These are phyloP conservation scores for Allantophomopsis lycopodina DNA, from an alignment of 2,329 filamentous ascomycete genomes.

Conservation along the genomic window DNA sequence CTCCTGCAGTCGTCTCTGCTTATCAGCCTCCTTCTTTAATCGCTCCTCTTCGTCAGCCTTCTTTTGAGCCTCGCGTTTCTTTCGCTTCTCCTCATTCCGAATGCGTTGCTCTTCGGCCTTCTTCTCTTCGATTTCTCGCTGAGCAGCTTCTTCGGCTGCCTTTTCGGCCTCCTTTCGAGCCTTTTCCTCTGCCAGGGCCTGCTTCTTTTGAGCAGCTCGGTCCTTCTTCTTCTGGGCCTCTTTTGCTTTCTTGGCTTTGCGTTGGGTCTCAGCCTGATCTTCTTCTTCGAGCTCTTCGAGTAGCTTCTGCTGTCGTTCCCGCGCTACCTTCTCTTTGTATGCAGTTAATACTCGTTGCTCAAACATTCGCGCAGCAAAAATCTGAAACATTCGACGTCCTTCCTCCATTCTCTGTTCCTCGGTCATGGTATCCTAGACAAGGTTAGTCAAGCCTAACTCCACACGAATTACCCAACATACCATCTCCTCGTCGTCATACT, in stretches of 20 bases:
- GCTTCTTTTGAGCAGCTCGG: slow-evolving; percentile 80
- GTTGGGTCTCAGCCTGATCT: slow-evolving; percentile 57
- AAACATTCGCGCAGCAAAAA: slow-evolving; percentile 98
- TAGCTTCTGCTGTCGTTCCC: slow-evolving; percentile 80
- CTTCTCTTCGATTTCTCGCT: slow-evolving; percentile 62
- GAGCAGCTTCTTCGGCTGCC: slow-evolving; percentile 71
- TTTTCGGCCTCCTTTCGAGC: slow-evolving; percentile 79
- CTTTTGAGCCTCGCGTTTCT: slow-evolving; percentile 81
- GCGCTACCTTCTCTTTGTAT: slow-evolving; percentile 95
- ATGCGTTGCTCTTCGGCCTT: slow-evolving; percentile 67
- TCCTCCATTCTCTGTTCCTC: slow-evolving; percentile 99
- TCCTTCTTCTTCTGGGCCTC: slow-evolving; percentile 94
- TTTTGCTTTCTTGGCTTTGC: slow-evolving; percentile 84
- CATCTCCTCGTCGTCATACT: slow-evolving; percentile 70
- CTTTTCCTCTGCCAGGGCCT: slow-evolving; percentile 81
- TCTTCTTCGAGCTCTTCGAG: slow-evolving; percentile 88
- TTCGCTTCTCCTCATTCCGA: slow-evolving; percentile 80
- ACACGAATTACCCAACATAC: slow-evolving; percentile 19
- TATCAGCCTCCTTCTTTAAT: slow-evolving; percentile 72
- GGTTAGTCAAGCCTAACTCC: slow-evolving; percentile 19
- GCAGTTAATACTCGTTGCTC: slow-evolving; percentile 92
- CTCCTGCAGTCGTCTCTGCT: slow-evolving; percentile 64
- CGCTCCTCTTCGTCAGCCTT: slow-evolving; percentile 86
- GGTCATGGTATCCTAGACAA: slow-evolving; percentile 75
- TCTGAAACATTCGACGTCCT: slow-evolving; percentile 96